Evolutionary conservation across 805 yeast genomes (phyloP).

Genomic region (Kuraishia piskuri): DNA sequence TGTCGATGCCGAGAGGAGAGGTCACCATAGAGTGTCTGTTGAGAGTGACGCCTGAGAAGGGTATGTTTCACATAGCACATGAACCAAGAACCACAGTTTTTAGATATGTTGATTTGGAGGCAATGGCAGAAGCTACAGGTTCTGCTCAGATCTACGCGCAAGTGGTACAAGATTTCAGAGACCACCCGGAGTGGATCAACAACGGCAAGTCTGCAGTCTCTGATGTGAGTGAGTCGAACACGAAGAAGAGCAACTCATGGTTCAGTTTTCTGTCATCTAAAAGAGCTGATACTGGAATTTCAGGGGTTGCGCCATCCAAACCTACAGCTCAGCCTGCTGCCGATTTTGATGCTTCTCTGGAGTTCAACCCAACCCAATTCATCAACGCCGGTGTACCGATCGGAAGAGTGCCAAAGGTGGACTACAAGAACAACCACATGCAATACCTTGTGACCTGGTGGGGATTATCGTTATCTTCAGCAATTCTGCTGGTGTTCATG

Average conservation of each 20-base stretch:
- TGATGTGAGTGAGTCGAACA: constrained; percentile 1
- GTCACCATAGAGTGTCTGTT: constrained; percentile 69
- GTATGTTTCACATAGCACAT: constrained; percentile 59
- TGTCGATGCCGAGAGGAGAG: constrained; percentile 66
- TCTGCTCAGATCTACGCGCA: constrained; percentile 72
- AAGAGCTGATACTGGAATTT: not conserved
- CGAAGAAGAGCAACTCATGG: not conserved
- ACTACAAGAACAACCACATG: constrained; percentile 79
- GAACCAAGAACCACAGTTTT: constrained; percentile 61
- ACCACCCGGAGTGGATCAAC: constrained; percentile 42
- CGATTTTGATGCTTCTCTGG: constrained; percentile 22
- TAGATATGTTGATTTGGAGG: constrained; percentile 73
- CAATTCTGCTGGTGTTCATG: constrained; percentile 53
- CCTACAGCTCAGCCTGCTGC: constrained; percentile 3
- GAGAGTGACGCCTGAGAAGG: constrained; percentile 56
- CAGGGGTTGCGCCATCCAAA: constrained; percentile 3
- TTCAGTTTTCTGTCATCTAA: not conserved
- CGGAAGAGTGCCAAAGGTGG: constrained; percentile 75
- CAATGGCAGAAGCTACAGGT: constrained; percentile 63
- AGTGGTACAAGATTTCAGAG: constrained; percentile 57
- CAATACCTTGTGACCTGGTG: constrained; percentile 95
- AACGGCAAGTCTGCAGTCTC: constrained; percentile 4
- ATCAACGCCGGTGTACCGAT: constrained; percentile 82
- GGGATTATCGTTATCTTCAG: constrained; percentile 68
- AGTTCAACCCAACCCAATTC: constrained; percentile 49